Conservation (phyloP, 208 protist species). For the Acanthamoeba sp. region DNA sequence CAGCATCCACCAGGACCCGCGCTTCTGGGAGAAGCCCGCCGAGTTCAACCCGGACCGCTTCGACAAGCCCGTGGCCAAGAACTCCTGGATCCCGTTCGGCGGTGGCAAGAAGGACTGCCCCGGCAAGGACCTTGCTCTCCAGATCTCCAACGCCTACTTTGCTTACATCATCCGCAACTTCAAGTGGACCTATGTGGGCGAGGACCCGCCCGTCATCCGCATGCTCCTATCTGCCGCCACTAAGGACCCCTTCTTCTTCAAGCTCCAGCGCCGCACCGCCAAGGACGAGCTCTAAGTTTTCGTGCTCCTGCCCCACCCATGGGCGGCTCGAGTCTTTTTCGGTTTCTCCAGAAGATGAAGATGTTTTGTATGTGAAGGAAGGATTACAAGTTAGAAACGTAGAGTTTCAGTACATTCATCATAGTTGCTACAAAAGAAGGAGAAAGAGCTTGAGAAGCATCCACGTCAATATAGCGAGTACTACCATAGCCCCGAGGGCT, state of each 20-base stretch:
- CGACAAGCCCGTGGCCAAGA: neutral
- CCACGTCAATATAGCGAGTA: too few species aligned
- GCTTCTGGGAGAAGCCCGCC: neutral
- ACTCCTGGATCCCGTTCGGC: neutral
- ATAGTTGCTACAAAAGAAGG: too few species aligned
- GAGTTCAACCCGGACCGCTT: slow-evolving; percentile 22
- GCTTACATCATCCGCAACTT: slow-evolving; percentile 11
- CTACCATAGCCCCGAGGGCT: too few species aligned
- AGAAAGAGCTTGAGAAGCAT: too few species aligned
- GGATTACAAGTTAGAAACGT: too few species aligned
- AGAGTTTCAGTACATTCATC: too few species aligned
- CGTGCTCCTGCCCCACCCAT: too few species aligned
- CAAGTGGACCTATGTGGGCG: neutral
- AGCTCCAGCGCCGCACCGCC: neutral
- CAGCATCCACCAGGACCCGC: slow-evolving; percentile 33
- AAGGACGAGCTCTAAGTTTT: too few species aligned
- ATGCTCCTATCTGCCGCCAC: neutral
- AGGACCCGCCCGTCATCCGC: slow-evolving; percentile 2
- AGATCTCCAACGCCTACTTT: neutral
- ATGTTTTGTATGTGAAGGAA: too few species aligned
- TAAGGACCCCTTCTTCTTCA: neutral
- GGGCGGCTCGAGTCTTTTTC: too few species aligned
- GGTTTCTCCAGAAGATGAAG: too few species aligned
- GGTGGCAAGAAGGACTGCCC: neutral
- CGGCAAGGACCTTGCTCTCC: neutral